These are phyloP conservation scores for Auriculariales sp. DNA, from an alignment of 768 basidiomycete species.

Conservation along the genomic window DNA sequence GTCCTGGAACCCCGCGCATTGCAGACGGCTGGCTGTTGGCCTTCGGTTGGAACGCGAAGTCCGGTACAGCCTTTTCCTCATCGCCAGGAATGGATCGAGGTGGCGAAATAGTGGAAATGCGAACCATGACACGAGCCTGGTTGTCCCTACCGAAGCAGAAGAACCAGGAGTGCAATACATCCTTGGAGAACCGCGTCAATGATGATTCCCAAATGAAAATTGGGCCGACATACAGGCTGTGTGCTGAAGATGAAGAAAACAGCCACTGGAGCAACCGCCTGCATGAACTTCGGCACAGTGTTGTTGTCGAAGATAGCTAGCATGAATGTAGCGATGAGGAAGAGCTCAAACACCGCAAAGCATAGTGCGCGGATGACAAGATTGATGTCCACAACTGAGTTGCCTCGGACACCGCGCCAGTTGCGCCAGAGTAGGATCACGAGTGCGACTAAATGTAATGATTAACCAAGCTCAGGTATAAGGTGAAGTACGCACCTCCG, in stretches of 20 bases:
- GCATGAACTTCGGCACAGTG: neutral
- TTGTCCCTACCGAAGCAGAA: slow-evolving; percentile 1
- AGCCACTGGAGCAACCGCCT: neutral
- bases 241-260: slow-evolving; percentile 1
- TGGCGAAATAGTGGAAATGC: no score
- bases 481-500: neutral
- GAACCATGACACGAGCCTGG: no score
- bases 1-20: no score
- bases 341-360: neutral
- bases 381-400: neutral
- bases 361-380: neutral
- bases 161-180: neutral
- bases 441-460: neutral
- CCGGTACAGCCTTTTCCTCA: no score
- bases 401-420: neutral
- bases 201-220: neutral
- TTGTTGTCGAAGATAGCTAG: neutral
- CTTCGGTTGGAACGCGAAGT: no score
- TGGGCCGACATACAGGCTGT: neutral
- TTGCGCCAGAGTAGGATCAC: neutral
- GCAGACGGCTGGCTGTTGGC: no score
- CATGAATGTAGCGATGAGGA: neutral
- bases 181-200: neutral
- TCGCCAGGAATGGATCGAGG: no score
- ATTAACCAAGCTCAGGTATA: neutral